phyloP scores from a whole-genome alignment of 2,329 filamentous ascomycete species.

The Nigrospora osmanthi region DNA sequence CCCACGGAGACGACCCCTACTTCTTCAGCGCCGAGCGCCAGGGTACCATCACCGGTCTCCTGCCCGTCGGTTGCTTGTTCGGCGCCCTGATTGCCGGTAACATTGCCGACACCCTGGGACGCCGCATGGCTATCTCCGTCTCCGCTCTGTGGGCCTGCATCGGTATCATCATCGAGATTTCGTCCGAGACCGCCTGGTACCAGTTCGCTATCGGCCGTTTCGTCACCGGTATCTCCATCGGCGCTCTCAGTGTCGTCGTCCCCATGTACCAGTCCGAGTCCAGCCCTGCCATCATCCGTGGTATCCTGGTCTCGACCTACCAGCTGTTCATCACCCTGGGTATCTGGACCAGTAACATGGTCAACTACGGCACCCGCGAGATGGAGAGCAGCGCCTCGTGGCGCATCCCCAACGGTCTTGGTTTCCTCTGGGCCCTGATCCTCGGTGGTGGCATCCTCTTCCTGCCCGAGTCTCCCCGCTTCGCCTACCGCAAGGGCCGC shows the following conservation, averaged over 20 bases:
- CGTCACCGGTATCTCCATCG: conserved; percentile 60
- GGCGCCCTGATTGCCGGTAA: conserved; percentile 52
- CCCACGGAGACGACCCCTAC: conserved; percentile 18
- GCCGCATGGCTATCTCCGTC: conserved; percentile 52
- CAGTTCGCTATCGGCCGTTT: conserved; percentile 59
- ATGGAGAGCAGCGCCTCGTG: conserved; percentile 43
- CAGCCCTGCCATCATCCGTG: conserved; percentile 55
- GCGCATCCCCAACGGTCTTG: conserved; percentile 54
- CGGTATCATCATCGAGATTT: conserved; percentile 57
- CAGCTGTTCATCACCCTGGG: conserved; percentile 64
- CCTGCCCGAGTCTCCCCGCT: conserved; percentile 48
- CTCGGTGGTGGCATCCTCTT: conserved; percentile 42
- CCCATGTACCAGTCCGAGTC: conserved; percentile 65
- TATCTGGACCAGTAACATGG: conserved; percentile 50
- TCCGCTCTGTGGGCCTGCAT: conserved; percentile 56
- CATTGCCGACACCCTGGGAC: conserved; percentile 53
- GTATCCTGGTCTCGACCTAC: conserved; percentile 55
- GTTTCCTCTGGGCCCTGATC: conserved; percentile 45
- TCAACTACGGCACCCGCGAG: conserved; percentile 53
- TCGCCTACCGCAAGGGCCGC: conserved; percentile 36
- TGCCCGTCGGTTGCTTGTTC: conserved; percentile 51
- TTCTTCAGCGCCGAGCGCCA: conserved; percentile 51
- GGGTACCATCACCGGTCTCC: conserved; percentile 56
- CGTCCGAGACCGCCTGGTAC: conserved; percentile 47
- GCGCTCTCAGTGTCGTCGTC: conserved; percentile 54